phyloP scores from a whole-genome alignment of 2,329 filamentous ascomycete species.

The Zymoseptoria brevis region DNA sequence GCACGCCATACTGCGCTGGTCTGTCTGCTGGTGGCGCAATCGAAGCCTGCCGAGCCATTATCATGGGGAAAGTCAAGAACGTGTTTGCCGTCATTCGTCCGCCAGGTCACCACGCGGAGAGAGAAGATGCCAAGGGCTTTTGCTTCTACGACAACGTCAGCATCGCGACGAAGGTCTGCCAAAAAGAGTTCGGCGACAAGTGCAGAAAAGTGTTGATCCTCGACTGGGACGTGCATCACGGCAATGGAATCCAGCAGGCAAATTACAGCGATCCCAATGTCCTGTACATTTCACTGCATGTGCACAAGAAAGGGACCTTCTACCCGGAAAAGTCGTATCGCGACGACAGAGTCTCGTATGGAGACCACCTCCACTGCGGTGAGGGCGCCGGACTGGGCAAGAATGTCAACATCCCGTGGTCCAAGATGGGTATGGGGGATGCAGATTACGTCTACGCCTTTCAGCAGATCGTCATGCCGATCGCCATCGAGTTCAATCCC shows the following conservation, averaged over 20 bases:
- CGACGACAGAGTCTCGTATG: conserved; percentile 47
- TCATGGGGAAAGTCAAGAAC: conserved; percentile 77
- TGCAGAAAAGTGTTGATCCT: conserved; percentile 88
- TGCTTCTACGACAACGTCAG: conserved; percentile 98
- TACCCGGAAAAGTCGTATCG: conserved; percentile 63
- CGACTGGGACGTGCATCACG: conserved; percentile 75
- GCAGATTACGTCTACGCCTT: conserved; percentile 96
- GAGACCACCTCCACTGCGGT: conserved; percentile 53
- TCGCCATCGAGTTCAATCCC: conserved; percentile 85
- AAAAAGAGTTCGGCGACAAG: conserved; percentile 54
- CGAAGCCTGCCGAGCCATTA: conserved; percentile 89
- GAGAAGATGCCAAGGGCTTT: conserved; percentile 79
- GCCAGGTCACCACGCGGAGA: conserved; percentile 91
- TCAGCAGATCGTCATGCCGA: conserved; percentile 92
- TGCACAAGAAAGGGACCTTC: conserved; percentile 74
- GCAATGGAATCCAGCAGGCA: conserved; percentile 92
- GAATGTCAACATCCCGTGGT: conserved; percentile 66
- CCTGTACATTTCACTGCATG: conserved; percentile 89
- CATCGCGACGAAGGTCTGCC: conserved; percentile 81
- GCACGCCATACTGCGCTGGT: conserved; percentile 56
- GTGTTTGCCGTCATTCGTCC: conserved; percentile 92
- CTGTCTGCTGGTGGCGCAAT: conserved; percentile 89
- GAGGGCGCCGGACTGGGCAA: conserved; percentile 50
- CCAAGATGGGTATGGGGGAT: conserved; percentile 72
- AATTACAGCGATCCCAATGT: conserved; percentile 94